Percentiles rank a stretch among this genome's conserved stretches.
phyloP scores from a whole-genome alignment of 805 yeast genomes.

The Yarrowia divulgata region DNA sequence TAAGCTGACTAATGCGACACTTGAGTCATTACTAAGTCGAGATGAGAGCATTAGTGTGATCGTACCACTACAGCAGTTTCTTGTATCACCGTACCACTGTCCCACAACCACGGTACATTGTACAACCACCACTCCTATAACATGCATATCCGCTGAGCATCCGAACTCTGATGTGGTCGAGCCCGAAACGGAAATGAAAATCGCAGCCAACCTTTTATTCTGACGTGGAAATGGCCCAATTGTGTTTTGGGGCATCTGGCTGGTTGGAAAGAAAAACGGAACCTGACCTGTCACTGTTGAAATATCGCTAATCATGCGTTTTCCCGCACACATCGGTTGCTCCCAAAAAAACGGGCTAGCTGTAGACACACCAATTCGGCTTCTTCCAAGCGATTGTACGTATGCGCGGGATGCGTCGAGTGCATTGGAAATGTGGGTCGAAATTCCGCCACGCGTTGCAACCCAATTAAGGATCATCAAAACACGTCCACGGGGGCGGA shows the following conservation, averaged over 20 bases:
- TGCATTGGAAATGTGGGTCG: background rate
- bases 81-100: no score
- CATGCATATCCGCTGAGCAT: constrained; percentile 21
- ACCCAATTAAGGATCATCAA: background rate
- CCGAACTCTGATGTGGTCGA: constrained; percentile 21
- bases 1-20: no score
- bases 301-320: no score
- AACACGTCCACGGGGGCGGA: background rate
- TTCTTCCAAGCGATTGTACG: background rate
- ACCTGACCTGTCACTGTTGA: no score
- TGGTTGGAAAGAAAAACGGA: no score
- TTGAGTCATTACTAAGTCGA: no score
- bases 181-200: constrained; percentile 13
- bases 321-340: background rate
- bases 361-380: background rate
- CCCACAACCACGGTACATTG: no score
- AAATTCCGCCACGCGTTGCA: constrained; percentile 1
- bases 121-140: no score
- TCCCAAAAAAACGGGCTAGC: background rate
- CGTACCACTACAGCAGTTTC: no score
- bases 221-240: background rate
- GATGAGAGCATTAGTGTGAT: no score
- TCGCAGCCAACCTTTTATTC: background rate
- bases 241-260: no score
- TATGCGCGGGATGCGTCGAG: background rate